Conservation (phyloP, 306 rosid genomes). For the Adenanthera pavonina region DNA sequence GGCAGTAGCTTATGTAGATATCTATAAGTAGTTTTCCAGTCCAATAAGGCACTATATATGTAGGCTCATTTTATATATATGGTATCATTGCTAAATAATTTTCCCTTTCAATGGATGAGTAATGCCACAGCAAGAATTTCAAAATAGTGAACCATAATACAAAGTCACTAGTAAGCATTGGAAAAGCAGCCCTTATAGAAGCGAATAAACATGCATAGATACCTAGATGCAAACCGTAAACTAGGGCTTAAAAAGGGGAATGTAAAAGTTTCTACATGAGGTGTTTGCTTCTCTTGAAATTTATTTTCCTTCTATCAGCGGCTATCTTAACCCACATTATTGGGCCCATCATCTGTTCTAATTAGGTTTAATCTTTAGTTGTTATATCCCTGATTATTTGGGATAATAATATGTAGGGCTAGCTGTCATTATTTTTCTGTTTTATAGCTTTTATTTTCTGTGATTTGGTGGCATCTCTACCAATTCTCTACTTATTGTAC, state of each 20-base stretch:
- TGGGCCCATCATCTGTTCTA: too few species aligned
- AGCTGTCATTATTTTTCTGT: too few species aligned
- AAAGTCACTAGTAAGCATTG: neutral
- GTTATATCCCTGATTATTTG: too few species aligned
- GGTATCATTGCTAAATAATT: neutral
- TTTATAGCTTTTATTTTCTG: too few species aligned
- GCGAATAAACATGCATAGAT: neutral
- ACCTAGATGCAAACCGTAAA: neutral
- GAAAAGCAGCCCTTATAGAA: neutral
- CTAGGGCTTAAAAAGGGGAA: neutral
- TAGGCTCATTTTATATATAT: neutral
- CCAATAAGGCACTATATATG: neutral
- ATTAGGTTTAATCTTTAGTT: too few species aligned
- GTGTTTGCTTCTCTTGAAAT: neutral
- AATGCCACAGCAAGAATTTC: neutral
- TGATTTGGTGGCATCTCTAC: too few species aligned
- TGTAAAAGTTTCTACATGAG: neutral
- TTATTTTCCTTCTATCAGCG: neutral
- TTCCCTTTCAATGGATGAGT: neutral
- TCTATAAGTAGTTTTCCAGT: slow-evolving; percentile 3
- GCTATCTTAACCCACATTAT: too few species aligned
- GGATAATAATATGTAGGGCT: too few species aligned
- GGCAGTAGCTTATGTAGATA: slow-evolving; percentile 22
- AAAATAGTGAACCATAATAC: neutral
- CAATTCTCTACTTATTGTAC: too few species aligned